phyloP scores from a whole-genome alignment of 768 basidiomycete species.

The Naganishia antarctica region DNA sequence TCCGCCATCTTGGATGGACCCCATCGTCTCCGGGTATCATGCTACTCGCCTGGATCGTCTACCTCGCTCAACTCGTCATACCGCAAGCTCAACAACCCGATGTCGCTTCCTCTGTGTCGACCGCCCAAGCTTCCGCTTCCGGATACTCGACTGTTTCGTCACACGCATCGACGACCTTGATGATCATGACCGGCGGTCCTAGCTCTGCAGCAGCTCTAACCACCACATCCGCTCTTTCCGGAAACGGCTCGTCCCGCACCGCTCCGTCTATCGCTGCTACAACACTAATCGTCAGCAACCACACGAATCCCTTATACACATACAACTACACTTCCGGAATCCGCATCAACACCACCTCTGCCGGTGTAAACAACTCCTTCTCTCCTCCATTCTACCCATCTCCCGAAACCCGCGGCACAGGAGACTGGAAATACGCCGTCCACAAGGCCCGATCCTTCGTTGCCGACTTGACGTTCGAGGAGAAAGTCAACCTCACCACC shows the following conservation, averaged over 20 bases:
- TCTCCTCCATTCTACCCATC: conserved; percentile 25
- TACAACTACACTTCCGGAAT: conserved; percentile 9
- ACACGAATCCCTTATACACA: conserved; percentile 22
- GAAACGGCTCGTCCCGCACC: neutral
- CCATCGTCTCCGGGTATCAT: neutral
- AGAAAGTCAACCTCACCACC: conserved; percentile 60
- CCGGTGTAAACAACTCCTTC: conserved; percentile 21
- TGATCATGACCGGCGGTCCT: neutral
- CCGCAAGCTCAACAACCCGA: conserved; percentile 7
- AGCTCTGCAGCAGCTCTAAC: neutral
- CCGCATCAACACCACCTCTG: conserved; percentile 4
- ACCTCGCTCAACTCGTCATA: neutral
- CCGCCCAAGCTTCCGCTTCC: neutral
- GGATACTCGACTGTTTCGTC: neutral
- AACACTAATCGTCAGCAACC: conserved; percentile 17
- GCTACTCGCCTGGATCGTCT: neutral
- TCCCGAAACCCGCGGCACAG: conserved; percentile 24
- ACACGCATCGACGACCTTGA: neutral
- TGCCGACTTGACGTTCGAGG: conserved; percentile 55
- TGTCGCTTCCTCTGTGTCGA: neutral
- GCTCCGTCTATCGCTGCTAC: neutral
- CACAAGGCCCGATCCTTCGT: conserved; percentile 47
- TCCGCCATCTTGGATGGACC: neutral
- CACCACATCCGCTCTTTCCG: neutral
- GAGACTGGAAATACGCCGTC: conserved; percentile 43